Evolutionary conservation across 1,284 basidiomycete species (phyloP), one percentile per base, ranked within the genome.

Genomic region (Coniophora puteana): DNA sequence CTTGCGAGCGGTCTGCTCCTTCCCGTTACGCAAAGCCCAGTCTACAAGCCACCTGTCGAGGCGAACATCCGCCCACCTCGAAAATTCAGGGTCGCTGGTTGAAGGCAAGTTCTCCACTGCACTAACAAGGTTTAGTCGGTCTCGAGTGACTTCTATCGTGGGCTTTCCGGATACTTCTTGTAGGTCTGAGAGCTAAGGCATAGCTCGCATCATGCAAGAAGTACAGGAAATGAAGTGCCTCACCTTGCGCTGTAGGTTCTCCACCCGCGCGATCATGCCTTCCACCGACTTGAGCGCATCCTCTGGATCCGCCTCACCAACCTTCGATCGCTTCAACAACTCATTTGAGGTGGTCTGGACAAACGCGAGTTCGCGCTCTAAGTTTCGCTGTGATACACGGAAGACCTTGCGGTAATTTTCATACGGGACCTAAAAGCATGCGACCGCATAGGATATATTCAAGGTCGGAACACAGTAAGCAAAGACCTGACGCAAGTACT

Each of bases 31-130:
- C 29, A 98, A 69, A 33, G 89, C 78, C 82, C 93, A 95, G 61
- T 99, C 95, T 1, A 93, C 84, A 21, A 99, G 70, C 83, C 94
- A 96, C 46, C 95, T 69, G 55, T 94, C 87, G 8, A 98, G 68
- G 22, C 93, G 71, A 28, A 74, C 81, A 50, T 88, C 81, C 13
- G 83, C 78, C 90, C 90, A 95, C 33, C 78, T 69, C 13, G 71
- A 68, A 60, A 82, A 88, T 43, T 82, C 79, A 6, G 77, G 69
- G 41, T 73, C 69, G 41, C 63, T 73, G 8, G 72, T 61, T 39
- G 58, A 68, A 43, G 75, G 69, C 41, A 83, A 56, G 18, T 63
- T 62, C 53, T 90, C 85, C 2, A 89, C 57, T 14, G 66, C 55
- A 16, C 75, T 70, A 24, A 92, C 69, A 58, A 90, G 83, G 46